Evolutionary conservation across 176 grass and related monocot genomes (phyloP).

Genomic region (Luzula sylvatica): DNA sequence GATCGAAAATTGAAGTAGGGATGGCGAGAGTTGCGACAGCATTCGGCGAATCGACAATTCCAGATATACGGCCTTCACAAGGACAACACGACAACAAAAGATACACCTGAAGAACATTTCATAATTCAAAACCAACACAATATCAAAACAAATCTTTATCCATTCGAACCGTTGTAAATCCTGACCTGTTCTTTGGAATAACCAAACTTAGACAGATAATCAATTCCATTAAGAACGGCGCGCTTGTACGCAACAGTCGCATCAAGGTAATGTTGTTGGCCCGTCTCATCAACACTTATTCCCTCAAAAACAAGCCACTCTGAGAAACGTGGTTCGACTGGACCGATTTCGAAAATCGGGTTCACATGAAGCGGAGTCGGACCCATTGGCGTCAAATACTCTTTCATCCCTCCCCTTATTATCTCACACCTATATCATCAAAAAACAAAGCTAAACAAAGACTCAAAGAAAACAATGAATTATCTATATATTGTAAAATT

Average conservation of each 20-base stretch:
- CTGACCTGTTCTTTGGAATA: conserved; percentile 94
- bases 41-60: conserved; percentile 85
- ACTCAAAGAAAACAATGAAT: conserved; percentile 21
- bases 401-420: conserved; percentile 81
- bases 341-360: conserved; percentile 93
- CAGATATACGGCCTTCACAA: conserved; percentile 89
- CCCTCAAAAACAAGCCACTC: conserved; percentile 95
- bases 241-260: conserved; percentile 77
- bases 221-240: conserved; percentile 80
- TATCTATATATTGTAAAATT: conserved; percentile 7
- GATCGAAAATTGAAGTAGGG: conserved; percentile 82
- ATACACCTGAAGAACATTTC: conserved; percentile 54
- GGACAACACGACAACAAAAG: conserved; percentile 85
- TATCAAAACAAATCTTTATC: not conserved
- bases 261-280: conserved; percentile 88
- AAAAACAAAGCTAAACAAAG: not conserved
- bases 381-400: conserved; percentile 84
- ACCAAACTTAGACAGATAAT: conserved; percentile 81
- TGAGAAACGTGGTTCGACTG: conserved; percentile 81
- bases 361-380: conserved; percentile 80
- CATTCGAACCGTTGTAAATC: not conserved
- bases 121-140: not conserved
- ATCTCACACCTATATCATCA: conserved; percentile 71
- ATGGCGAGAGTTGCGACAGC: conserved; percentile 82
- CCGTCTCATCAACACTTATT: conserved; percentile 89